Base-by-base conservation (phyloP, 192 early-diverging fungal species). In the Cladochytrium replicatum region DNA sequence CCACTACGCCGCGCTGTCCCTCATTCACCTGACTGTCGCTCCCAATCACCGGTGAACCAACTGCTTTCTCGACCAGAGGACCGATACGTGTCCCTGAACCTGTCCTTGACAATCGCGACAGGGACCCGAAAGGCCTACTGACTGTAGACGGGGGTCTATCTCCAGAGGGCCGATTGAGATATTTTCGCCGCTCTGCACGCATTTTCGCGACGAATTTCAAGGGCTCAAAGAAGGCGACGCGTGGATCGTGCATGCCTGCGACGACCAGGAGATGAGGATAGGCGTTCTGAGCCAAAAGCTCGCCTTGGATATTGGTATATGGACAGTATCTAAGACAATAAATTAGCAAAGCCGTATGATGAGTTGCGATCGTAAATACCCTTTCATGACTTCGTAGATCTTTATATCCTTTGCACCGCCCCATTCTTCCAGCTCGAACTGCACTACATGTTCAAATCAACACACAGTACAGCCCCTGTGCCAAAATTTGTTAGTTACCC, bases 161-260 rank as follows among this genome's bases (percentile, higher is more conserved):
- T 8, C 17, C 48, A 5, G 11, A 6, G 15, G 7, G 3, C 19
- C 37, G 32, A 0, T 53, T 7, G 2, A 56, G 6, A 2, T 15
- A 0, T 56, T 51, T n/a, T 0, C 21, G 2, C 32, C 23, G 25
- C 37, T 30, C 54, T 15, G 32, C 23, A 66, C 77, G 68, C 42
- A 87, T 42, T 4, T 85, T 65, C 4, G 88, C 83, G 19, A 89
- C 80, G 61, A 73, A 88, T 53, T 88, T 88, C n/a, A 87, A 58
- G 0, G 86, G 81, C 47, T 91, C 86, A 58, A 83, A 86, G 26
- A 76, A 80, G 17, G 75, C 66, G 4, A 91, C 88, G 2, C 88
- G 61, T 45, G 80, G 82, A 54, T 91, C 88, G 26, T 77, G 78
- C 46, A 86, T 78, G 7, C 86, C 88, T 26, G 75, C 87, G 1